These are phyloP conservation scores for Brassica nigra DNA, from an alignment of 345 rosid genomes.

Conservation along the genomic window DNA sequence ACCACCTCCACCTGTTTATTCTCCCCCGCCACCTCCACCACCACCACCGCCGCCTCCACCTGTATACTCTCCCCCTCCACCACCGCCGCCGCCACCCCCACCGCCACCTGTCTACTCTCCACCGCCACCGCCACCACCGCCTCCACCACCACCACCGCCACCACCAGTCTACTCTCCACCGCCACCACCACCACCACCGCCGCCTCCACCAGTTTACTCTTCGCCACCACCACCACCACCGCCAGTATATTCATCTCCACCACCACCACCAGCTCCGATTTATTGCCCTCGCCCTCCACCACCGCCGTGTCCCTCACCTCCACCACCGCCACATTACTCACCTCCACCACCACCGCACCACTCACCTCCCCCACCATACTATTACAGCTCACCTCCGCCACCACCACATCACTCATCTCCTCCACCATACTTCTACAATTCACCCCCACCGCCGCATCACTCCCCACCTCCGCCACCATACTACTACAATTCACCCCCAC, in stretches of 20 bases:
- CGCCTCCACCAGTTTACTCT: slow-evolving; percentile 41
- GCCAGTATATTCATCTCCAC: slow-evolving; percentile 33
- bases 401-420: slow-evolving; percentile 54
- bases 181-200: slow-evolving; percentile 43
- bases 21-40: slow-evolving; percentile 3
- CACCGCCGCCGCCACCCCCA: slow-evolving; percentile 29
- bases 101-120: slow-evolving; percentile 33
- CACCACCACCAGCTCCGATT: slow-evolving; percentile 33
- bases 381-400: slow-evolving; percentile 23
- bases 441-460: slow-evolving; percentile 55
- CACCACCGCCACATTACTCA: slow-evolving; percentile 44
- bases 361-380: slow-evolving; percentile 31
- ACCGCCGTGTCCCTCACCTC: slow-evolving; percentile 28
- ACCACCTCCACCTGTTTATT: slow-evolving; percentile 46
- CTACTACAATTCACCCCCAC: slow-evolving; percentile 4
- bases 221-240: slow-evolving; percentile 44
- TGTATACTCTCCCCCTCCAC: slow-evolving; percentile 39
- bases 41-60: slow-evolving; percentile 56
- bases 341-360: slow-evolving; percentile 51
- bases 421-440: slow-evolving; percentile 43
- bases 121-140: slow-evolving; percentile 26
- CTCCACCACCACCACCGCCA: slow-evolving; percentile 32
- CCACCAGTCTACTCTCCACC: slow-evolving; percentile 48
- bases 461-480: slow-evolving; percentile 30
- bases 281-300: slow-evolving; percentile 41